phyloP scores from a whole-genome alignment of 2,329 filamentous ascomycete species.

The Ascochyta koolunga region DNA sequence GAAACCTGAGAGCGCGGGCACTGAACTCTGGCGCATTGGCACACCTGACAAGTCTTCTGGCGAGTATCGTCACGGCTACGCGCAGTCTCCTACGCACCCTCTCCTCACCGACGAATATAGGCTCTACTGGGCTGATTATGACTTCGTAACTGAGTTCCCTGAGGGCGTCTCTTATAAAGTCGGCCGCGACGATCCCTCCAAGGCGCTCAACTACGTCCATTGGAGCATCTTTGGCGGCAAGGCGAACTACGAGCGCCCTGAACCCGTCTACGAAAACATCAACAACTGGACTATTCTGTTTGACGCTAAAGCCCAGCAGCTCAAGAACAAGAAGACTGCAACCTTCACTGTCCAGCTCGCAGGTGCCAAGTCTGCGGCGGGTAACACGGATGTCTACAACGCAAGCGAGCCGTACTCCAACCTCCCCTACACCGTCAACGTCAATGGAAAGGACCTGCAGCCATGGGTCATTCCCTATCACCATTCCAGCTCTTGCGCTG shows the following conservation, averaged over 20 bases:
- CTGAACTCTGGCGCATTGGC: conserved; percentile 66
- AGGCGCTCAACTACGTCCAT: conserved; percentile 68
- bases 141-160: conserved; percentile 65
- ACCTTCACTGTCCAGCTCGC: conserved; percentile 69
- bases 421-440: conserved; percentile 57
- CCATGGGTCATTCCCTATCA: conserved; percentile 66
- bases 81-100: conserved; percentile 56
- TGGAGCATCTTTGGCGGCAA: conserved; percentile 68
- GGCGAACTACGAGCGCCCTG: conserved; percentile 54
- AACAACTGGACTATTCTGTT: conserved; percentile 26
- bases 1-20: conserved; percentile 61
- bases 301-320: conserved; percentile 35
- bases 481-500: conserved; percentile 65
- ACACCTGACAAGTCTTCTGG: conserved; percentile 66
- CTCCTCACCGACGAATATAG: conserved; percentile 62
- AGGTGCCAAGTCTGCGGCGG: conserved; percentile 65
- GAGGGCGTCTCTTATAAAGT: conserved; percentile 64
- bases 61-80: conserved; percentile 65
- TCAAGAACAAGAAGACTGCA: conserved; percentile 52
- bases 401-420: conserved; percentile 60
- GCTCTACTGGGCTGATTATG: conserved; percentile 66
- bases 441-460: conserved; percentile 55
- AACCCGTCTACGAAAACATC: conserved; percentile 50
- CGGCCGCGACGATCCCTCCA: conserved; percentile 56
- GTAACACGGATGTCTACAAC: conserved; percentile 66